Conservation (phyloP, 495 filamentous ascomycete species). For the Choiromyces venosus region DNA sequence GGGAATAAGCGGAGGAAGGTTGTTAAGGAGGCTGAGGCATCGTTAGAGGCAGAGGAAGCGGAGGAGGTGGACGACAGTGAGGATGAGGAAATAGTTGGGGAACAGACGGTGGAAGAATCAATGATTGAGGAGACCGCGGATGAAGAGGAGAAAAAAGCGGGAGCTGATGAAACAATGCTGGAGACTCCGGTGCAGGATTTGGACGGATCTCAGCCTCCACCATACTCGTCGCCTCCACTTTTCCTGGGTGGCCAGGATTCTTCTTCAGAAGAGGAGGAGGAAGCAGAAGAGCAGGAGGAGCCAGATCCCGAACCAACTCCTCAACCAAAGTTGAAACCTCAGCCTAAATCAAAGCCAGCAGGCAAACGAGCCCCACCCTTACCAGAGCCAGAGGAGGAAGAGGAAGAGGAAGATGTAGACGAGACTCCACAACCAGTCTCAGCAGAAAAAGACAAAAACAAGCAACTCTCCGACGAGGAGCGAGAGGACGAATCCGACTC, state of each 20-base stretch:
- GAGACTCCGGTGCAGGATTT: neutral
- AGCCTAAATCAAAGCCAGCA: neutral
- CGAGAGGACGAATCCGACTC: neutral
- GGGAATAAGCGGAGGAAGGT: neutral
- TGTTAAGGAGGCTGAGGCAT: neutral
- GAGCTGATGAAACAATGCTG: neutral
- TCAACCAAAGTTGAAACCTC: neutral
- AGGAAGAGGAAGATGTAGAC: neutral
- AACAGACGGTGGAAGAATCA: neutral
- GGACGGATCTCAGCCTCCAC: neutral
- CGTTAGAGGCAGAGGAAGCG: neutral
- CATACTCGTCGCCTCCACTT: neutral
- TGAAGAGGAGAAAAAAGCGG: constrained; percentile 6
- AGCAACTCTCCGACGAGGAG: neutral
- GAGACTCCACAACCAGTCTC: neutral
- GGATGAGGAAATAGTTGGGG: constrained; percentile 5
- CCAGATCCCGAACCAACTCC: neutral
- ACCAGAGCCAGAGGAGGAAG: constrained; percentile 1
- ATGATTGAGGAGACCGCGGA: constrained; percentile 1
- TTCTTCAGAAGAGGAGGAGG: constrained; percentile 13
- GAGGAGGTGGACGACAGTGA: neutral
- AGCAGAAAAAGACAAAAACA: neutral
- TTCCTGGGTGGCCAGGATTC: neutral
- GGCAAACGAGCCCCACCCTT: constrained; percentile 4
- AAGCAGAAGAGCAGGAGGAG: neutral